Conservation (phyloP, 202 grass and related monocot species). For the Cymbopogon flexuosus region DNA sequence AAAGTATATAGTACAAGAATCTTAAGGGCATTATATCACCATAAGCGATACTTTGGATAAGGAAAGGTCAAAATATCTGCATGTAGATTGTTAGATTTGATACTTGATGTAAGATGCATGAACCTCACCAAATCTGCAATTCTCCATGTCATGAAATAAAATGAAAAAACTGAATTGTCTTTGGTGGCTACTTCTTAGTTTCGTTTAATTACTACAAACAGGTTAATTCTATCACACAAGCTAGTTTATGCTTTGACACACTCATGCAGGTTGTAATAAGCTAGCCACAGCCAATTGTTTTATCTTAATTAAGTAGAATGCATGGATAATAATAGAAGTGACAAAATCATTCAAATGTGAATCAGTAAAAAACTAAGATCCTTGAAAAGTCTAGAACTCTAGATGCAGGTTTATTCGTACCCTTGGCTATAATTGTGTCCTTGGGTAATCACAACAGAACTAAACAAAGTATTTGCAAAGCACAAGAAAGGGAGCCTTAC, state of each 20-base stretch:
- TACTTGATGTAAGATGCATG: not conserved
- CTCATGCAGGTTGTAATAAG: not conserved
- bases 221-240: not conserved
- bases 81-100: not conserved
- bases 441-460: slow-evolving; percentile 1
- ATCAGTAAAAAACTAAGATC: not conserved
- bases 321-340: not conserved
- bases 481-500: slow-evolving; percentile 30
- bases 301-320: not conserved
- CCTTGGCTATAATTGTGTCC: not conserved
- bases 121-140: not conserved
- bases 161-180: not conserved
- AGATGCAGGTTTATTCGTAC: not conserved
- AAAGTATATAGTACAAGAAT: not conserved
- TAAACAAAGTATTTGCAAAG: not conserved
- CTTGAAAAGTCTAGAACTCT: not conserved
- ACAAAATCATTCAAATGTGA: not conserved
- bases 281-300: not conserved
- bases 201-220: not conserved
- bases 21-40: not conserved
- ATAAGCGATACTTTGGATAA: not conserved
- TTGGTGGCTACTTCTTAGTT: not conserved
- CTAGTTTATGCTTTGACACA: not conserved
- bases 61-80: not conserved
- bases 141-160: not conserved